Percentiles rank a stretch among this genome's conserved stretches.
phyloP scores from a whole-genome alignment of 2,329 filamentous ascomycete genomes.

The Nemania sp. region DNA sequence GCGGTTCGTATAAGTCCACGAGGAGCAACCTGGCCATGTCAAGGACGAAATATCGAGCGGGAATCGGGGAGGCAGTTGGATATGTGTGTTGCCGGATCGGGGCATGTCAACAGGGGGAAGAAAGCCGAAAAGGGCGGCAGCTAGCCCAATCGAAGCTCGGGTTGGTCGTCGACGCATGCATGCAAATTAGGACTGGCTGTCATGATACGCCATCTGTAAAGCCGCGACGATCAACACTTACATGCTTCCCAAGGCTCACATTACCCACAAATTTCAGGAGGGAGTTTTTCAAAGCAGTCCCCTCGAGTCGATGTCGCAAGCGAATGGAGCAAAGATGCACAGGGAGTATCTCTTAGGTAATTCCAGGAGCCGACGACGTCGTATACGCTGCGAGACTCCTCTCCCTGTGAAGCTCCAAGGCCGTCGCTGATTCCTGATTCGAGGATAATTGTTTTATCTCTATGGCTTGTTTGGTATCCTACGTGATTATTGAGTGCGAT shows the following conservation, averaged over 20 bases:
- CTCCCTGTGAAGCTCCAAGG: background rate
- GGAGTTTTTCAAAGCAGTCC: background rate
- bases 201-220: background rate
- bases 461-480: background rate
- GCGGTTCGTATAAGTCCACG: background rate
- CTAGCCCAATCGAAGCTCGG: background rate
- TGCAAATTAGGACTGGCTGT: background rate
- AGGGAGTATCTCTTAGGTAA: conserved; percentile 9
- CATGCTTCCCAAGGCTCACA: background rate
- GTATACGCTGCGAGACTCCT: background rate
- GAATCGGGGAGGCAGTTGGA: too few relatives aligned
- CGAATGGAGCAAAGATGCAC: conserved; percentile 3
- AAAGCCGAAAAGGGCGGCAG: background rate
- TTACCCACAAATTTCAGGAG: background rate
- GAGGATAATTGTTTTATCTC: conserved; percentile 25
- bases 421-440: conserved; percentile 19
- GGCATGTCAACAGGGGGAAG: background rate
- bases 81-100: background rate
- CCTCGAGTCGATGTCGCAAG: background rate
- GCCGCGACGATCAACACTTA: background rate
- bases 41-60: background rate
- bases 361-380: background rate
- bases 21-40: background rate
- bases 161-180: conserved; percentile 10
- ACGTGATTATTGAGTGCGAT: background rate